Evolutionary conservation across 148 eudicot species (phyloP).

Genomic region (Rhododendron vialii): DNA sequence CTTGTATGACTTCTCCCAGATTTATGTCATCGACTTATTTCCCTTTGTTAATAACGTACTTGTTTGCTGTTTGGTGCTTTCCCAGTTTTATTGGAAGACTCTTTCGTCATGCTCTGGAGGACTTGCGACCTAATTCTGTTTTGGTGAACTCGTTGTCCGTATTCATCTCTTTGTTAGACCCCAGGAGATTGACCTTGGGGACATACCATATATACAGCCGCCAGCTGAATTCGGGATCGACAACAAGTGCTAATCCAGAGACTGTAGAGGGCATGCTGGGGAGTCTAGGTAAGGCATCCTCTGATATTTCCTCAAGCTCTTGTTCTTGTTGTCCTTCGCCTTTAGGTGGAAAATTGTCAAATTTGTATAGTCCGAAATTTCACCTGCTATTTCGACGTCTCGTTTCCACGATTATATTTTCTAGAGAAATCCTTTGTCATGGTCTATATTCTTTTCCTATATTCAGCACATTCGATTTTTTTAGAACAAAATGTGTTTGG

Average conservation of each 20-base stretch:
- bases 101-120: conserved; percentile 83
- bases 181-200: conserved; percentile 71
- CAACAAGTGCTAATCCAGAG: conserved; percentile 59
- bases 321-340: not conserved
- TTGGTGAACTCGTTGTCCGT: conserved; percentile 80
- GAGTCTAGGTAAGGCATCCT: conserved; percentile 54
- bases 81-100: conserved; percentile 81
- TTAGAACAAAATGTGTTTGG: not conserved
- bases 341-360: not conserved
- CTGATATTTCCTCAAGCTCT: not conserved
- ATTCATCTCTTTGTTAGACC: conserved; percentile 93
- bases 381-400: not conserved
- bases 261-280: conserved; percentile 88
- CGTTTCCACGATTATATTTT: not conserved
- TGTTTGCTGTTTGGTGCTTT: conserved; percentile 13
- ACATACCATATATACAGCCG: conserved; percentile 64
- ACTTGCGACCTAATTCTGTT: conserved; percentile 86
- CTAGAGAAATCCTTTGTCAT: not conserved
- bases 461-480: not conserved
- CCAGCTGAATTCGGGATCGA: conserved; percentile 63
- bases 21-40: not conserved
- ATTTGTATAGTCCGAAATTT: not conserved
- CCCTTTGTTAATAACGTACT: conserved; percentile 3
- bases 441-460: not conserved
- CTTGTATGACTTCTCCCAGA: not conserved